A percentile compares a stretch with the other conserved stretches of the same genome.
Conservation (phyloP, 2,329 filamentous ascomycete species). For the Xylaria sp. region DNA sequence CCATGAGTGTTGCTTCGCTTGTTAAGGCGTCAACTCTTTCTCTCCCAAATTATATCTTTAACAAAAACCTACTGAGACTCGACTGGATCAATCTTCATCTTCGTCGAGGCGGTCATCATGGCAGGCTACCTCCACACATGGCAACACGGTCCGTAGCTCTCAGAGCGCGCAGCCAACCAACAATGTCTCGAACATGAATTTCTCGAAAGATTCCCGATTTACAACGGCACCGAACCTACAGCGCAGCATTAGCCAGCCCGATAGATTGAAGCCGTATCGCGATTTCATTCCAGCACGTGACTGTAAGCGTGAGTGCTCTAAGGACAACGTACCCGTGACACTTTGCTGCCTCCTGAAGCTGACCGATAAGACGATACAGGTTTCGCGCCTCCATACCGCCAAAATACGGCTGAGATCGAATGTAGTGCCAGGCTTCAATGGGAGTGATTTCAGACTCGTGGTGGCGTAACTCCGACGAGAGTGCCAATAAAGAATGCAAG, state of each 20-base stretch:
- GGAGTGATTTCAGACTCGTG: constrained; percentile 25
- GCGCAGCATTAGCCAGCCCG: constrained; percentile 1
- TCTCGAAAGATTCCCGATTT: constrained; percentile 19
- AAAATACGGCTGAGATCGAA: constrained; percentile 23
- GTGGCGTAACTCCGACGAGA: constrained; percentile 21
- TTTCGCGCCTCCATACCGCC: constrained; percentile 15
- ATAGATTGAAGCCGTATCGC: too few species aligned
- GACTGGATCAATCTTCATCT: too few species aligned
- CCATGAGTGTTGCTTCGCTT: too few species aligned
- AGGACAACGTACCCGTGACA: constrained; percentile 23
- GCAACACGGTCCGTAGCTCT: background rate
- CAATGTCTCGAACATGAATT: constrained; percentile 24
- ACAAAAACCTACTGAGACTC: too few species aligned
- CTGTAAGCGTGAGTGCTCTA: background rate
- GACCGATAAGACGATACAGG: constrained; percentile 16
- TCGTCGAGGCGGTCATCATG: too few species aligned
- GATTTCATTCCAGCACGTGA: background rate
- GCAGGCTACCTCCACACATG: too few species aligned
- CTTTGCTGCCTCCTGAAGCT: constrained; percentile 12
- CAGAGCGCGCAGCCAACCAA: constrained; percentile 16
- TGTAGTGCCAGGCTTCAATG: constrained; percentile 21
- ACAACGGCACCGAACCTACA: constrained; percentile 28
- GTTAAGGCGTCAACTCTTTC: too few species aligned
- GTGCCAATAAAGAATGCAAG: constrained; percentile 16
- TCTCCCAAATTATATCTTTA: too few species aligned